Evolutionary conservation across 2,329 filamentous ascomycete genomes (phyloP).

Genomic region (Anthostomella pinea): DNA sequence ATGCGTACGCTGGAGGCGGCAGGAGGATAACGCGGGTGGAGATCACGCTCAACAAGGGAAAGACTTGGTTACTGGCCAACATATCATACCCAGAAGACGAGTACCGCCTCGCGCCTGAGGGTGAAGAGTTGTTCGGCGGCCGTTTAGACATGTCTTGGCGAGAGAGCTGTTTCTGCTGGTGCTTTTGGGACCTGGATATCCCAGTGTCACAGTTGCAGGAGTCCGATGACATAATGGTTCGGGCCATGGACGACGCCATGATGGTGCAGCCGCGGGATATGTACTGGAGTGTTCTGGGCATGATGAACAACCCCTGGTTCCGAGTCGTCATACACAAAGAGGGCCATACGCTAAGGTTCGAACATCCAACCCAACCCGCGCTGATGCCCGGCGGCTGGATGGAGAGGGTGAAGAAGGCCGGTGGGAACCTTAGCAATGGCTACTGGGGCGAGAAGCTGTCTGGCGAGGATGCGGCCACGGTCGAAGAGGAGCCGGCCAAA

Average conservation of each 20-base stretch:
- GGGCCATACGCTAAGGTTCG: slow-evolving; percentile 65
- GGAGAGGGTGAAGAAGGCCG: slow-evolving; percentile 81
- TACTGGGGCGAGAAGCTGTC: slow-evolving; percentile 76
- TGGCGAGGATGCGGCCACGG: slow-evolving; percentile 43
- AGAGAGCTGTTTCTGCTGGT: slow-evolving; percentile 86
- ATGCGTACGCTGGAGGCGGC: slow-evolving; percentile 88
- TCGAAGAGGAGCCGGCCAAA: slow-evolving; percentile 49
- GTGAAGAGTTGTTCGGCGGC: slow-evolving; percentile 69
- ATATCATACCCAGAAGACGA: slow-evolving; percentile 83
- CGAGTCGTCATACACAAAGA: slow-evolving; percentile 74
- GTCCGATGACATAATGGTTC: slow-evolving; percentile 72
- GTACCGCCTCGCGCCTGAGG: slow-evolving; percentile 63
- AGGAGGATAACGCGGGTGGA: slow-evolving; percentile 79
- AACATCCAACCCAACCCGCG: slow-evolving; percentile 83
- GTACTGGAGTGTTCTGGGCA: slow-evolving; percentile 93
- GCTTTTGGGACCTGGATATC: slow-evolving; percentile 80
- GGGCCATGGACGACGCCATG: slow-evolving; percentile 88
- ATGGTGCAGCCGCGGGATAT: slow-evolving; percentile 85
- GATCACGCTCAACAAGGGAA: slow-evolving; percentile 78
- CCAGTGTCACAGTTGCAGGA: slow-evolving; percentile 57
- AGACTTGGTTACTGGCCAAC: slow-evolving; percentile 72
- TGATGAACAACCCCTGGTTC: slow-evolving; percentile 99
- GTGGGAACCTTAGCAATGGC: slow-evolving; percentile 76
- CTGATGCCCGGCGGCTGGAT: slow-evolving; percentile 84
- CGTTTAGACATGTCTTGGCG: slow-evolving; percentile 77